Percentiles rank a stretch among this genome's conserved stretches.
Evolutionary conservation across 2,329 filamentous ascomycete genomes (phyloP).

Genomic region (Cordyceps fumosorosea): DNA sequence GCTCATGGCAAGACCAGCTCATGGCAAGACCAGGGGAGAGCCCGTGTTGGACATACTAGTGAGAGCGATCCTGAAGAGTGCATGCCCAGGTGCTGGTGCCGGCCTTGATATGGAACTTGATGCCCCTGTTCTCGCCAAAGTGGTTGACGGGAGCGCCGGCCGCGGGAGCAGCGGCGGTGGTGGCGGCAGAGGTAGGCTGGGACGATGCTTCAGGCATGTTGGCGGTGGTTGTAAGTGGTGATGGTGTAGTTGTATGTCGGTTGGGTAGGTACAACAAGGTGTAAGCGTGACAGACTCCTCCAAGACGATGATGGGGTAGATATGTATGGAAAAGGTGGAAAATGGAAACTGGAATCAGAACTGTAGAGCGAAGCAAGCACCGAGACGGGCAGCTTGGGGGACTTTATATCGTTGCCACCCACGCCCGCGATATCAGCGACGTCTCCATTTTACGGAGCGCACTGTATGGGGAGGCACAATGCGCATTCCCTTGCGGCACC

Average conservation of each 20-base stretch:
- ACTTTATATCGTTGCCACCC: slow-evolving; percentile 7
- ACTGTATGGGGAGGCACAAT: not conserved
- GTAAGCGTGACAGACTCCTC: slow-evolving; percentile 8
- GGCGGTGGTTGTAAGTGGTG: not conserved
- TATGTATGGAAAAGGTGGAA: not conserved
- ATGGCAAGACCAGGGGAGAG: not conserved
- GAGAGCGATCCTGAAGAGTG: slow-evolving; percentile 36
- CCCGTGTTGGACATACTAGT: slow-evolving; percentile 32
- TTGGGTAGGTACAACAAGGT: not conserved
- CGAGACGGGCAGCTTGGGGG: not conserved
- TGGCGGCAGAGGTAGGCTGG: slow-evolving; percentile 11
- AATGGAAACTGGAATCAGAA: not conserved
- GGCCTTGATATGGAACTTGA: slow-evolving; percentile 42
- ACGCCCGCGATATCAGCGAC: not conserved
- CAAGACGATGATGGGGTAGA: not conserved
- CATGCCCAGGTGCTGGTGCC: slow-evolving; percentile 33
- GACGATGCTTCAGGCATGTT: slow-evolving; percentile 15
- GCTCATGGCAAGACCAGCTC: not conserved
- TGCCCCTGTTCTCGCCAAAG: slow-evolving; percentile 32
- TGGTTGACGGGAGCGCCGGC: slow-evolving; percentile 15
- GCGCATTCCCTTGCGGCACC: slow-evolving; percentile 2
- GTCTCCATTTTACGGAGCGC: slow-evolving; percentile 3
- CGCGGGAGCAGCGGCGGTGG: slow-evolving; percentile 13
- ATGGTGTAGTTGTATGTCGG: too few relatives aligned
- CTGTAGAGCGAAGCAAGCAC: not conserved